These are phyloP conservation scores for Hortiboletus flavorubellus DNA, from an alignment of 768 basidiomycete genomes.

Conservation along the genomic window DNA sequence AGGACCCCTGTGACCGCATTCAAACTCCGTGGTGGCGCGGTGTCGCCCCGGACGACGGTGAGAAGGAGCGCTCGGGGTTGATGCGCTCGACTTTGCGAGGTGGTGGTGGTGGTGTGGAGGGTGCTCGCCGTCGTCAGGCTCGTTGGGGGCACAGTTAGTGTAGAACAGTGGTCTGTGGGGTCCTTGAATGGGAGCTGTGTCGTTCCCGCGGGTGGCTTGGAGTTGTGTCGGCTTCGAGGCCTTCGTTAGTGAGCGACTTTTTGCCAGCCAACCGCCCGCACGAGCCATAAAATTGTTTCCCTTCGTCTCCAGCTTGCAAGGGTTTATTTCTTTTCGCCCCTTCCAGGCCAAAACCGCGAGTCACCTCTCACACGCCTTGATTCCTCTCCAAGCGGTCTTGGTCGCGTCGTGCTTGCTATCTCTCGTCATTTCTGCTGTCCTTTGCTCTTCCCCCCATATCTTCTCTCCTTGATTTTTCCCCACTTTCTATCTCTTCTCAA, in stretches of 20 bases:
- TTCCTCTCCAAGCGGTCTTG: slow-evolving; percentile 22
- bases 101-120: background rate
- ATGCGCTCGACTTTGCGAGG: background rate
- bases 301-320: slow-evolving; percentile 25
- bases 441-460: slow-evolving; percentile 24
- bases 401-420: slow-evolving; percentile 36
- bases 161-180: slow-evolving; percentile 17
- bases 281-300: slow-evolving; percentile 29
- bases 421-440: slow-evolving; percentile 34
- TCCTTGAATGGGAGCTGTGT: slow-evolving; percentile 24
- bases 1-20: slow-evolving; percentile 30
- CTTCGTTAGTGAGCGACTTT: slow-evolving; percentile 30
- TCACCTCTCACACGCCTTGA: slow-evolving; percentile 14
- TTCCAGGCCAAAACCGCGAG: slow-evolving; percentile 22
- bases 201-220: slow-evolving; percentile 30
- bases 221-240: slow-evolving; percentile 28
- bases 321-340: slow-evolving; percentile 16
- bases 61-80: background rate
- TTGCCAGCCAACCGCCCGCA: slow-evolving; percentile 25
- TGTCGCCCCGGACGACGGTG: background rate
- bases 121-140: background rate
- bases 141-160: background rate
- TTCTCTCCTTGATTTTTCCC: slow-evolving; percentile 31
- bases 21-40: slow-evolving; percentile 28
- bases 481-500: slow-evolving; percentile 30